phyloP scores from a whole-genome alignment of 2,329 filamentous ascomycete genomes.

The Ceratocystis ficicola region DNA sequence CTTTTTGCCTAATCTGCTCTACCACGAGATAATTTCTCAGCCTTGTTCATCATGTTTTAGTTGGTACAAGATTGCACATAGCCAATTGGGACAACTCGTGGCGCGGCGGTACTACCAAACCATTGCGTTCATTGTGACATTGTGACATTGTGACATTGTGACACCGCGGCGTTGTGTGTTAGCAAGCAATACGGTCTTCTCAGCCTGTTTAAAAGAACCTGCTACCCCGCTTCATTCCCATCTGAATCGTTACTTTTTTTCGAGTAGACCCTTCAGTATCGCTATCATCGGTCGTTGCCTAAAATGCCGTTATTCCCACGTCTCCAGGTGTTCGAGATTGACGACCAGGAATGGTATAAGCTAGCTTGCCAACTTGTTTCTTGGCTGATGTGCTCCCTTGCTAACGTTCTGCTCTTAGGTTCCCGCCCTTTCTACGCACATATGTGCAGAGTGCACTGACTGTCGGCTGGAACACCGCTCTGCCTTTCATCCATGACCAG shows the following conservation, averaged over 20 bases:
- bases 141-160: no score
- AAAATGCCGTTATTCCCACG: constrained; percentile 44
- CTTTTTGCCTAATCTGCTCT: no score
- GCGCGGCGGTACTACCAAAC: no score
- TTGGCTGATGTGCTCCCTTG: background rate
- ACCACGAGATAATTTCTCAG: no score
- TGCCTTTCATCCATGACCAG: constrained; percentile 45
- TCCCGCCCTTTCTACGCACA: constrained; percentile 51
- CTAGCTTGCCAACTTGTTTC: constrained; percentile 11
- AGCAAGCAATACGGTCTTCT: background rate
- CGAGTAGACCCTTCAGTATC: background rate
- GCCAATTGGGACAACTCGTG: no score
- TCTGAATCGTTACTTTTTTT: background rate
- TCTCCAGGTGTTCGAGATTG: constrained; percentile 55
- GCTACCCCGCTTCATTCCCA: no score
- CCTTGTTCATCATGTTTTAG: no score
- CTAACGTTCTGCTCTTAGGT: constrained; percentile 35
- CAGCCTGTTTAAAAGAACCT: no score
- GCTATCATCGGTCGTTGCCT: background rate
- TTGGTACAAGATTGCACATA: no score
- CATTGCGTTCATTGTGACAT: no score
- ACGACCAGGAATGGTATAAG: constrained; percentile 51
- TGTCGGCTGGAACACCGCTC: constrained; percentile 47
- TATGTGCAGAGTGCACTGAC: constrained; percentile 54
- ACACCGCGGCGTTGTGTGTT: background rate